phyloP scores from a whole-genome alignment of 495 filamentous ascomycete genomes.

The Penicillium bialowiezense region DNA sequence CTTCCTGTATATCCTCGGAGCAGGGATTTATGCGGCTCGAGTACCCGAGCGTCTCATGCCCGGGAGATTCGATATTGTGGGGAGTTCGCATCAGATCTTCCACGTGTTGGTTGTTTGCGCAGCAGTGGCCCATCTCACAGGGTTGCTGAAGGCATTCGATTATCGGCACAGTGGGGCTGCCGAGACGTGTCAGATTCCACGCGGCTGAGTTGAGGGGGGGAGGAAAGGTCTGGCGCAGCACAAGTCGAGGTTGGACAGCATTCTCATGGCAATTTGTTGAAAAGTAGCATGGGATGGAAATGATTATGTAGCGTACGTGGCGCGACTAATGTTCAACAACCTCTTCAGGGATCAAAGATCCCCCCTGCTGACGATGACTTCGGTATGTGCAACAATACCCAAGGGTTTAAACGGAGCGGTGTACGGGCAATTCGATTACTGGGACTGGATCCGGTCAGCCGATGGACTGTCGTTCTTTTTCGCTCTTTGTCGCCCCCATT shows the following conservation, averaged over 20 bases:
- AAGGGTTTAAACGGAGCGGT: constrained; percentile 18
- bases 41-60: constrained; percentile 49
- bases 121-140: constrained; percentile 55
- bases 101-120: constrained; percentile 63
- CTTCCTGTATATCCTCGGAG: constrained; percentile 80
- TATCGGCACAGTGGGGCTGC: constrained; percentile 48
- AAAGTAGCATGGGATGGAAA: constrained; percentile 22
- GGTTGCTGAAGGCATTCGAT: constrained; percentile 57
- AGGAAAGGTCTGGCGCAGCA: constrained; percentile 5
- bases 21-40: constrained; percentile 72
- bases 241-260: constrained; percentile 23
- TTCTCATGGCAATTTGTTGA: constrained; percentile 21
- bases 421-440: not conserved
- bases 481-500: constrained; percentile 1
- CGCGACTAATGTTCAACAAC: constrained; percentile 3
- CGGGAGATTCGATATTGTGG: constrained; percentile 58
- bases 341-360: constrained; percentile 4
- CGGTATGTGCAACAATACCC: constrained; percentile 27
- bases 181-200: constrained; percentile 35
- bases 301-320: constrained; percentile 17
- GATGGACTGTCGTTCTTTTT: constrained; percentile 5
- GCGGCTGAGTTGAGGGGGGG: constrained; percentile 21
- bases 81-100: constrained; percentile 64
- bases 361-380: constrained; percentile 26
- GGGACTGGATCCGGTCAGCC: constrained; percentile 20